Evolutionary conservation across 1,284 basidiomycete species (phyloP).

Genomic region (Mycena citricolor): DNA sequence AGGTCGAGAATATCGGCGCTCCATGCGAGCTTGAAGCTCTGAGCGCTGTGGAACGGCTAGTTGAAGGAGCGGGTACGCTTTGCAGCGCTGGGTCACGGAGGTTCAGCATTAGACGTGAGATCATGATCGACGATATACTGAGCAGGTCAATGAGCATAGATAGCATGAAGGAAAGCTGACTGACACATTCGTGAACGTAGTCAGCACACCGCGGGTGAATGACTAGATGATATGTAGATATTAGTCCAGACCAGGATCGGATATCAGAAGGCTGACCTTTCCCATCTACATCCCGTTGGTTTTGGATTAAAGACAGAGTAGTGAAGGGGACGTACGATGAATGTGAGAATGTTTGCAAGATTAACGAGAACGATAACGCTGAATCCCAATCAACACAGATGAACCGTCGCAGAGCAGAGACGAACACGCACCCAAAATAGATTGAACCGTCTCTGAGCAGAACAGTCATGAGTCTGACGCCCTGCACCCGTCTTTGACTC

Average conservation of each 20-base stretch:
- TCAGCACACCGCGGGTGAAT: conserved; percentile 8
- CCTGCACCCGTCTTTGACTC: background rate
- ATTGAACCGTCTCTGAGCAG: conserved; percentile 16
- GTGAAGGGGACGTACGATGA: background rate
- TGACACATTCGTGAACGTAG: conserved; percentile 17
- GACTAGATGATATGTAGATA: background rate
- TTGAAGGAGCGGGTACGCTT: too few species aligned
- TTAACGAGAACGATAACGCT: background rate
- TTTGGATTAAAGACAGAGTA: too few species aligned
- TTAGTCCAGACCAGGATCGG: too few species aligned
- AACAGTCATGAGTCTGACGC: background rate
- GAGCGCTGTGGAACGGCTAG: too few species aligned
- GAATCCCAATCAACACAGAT: background rate
- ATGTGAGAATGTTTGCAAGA: background rate
- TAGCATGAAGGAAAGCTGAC: background rate
- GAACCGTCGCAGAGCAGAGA: background rate
- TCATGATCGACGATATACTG: conserved; percentile 5
- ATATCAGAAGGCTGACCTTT: too few species aligned
- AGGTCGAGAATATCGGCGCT: too few species aligned
- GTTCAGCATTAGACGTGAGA: conserved; percentile 1
- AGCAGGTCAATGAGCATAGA: background rate
- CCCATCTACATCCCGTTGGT: too few species aligned
- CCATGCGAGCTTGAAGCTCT: too few species aligned
- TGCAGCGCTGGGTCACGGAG: background rate
- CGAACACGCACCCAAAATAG: conserved; percentile 5